A percentile compares a stretch with the other conserved stretches of the same genome.
Conservation (phyloP, 2,329 filamentous ascomycete genomes). For the Curvularia verruculosa region DNA sequence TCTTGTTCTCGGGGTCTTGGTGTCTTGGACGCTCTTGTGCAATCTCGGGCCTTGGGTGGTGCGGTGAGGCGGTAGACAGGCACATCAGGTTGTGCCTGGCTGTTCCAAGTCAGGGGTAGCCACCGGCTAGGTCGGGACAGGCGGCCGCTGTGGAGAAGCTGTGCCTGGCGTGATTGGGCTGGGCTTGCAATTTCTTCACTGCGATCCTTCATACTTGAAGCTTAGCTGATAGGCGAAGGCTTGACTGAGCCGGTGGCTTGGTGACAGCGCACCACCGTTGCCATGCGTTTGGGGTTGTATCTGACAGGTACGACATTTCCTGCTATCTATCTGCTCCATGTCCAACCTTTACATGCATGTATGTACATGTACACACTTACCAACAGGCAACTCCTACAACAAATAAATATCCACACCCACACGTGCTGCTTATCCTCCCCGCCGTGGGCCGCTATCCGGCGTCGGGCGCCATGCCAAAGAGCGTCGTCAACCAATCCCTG, state of each 20-base stretch:
- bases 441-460: slow-evolving; percentile 16
- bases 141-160: not conserved
- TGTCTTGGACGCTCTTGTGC: not conserved
- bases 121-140: not conserved
- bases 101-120: not conserved
- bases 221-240: slow-evolving; percentile 31
- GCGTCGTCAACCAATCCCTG: slow-evolving; percentile 22
- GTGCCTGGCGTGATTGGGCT: slow-evolving; percentile 12
- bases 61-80: not conserved
- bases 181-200: slow-evolving; percentile 21
- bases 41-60: not conserved
- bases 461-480: not conserved
- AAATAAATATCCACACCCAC: no score
- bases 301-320: no score
- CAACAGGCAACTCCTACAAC: not conserved
- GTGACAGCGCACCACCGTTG: slow-evolving; percentile 19
- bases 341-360: no score
- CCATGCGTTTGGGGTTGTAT: no score
- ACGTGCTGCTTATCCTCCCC: not conserved
- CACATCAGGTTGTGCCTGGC: not conserved
- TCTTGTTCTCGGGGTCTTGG: not conserved
- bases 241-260: slow-evolving; percentile 14
- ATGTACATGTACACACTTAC: no score
- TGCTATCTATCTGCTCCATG: no score
- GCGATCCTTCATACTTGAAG: slow-evolving; percentile 15